Base-by-base conservation (phyloP, 1,284 basidiomycete genomes). In the Anthracocystis walkeri region DNA sequence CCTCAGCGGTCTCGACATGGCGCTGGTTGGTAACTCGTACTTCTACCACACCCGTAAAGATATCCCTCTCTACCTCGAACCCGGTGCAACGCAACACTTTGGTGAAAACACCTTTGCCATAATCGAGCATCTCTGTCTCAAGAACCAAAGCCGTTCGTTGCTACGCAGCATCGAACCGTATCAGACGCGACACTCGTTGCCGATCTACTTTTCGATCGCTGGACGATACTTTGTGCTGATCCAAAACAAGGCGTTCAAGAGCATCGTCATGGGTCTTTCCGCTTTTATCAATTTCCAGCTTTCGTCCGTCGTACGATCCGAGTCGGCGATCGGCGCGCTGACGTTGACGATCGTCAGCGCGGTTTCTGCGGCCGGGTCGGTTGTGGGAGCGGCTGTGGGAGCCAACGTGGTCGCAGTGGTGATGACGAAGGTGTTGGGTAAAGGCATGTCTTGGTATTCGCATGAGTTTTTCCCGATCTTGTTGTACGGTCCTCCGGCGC, bases 31-130 rank as follows among this genome's bases (percentile, higher is more conserved):
- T 21, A 94, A 97, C 85, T 93, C 91, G 72, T 99, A 98, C 84
- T 88, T 95, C 65, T 97, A 96, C 84, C 94, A 96, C 85, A 96
- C 93, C 86, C 90, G 92, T 60, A 92, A 90, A 88, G 94, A 96
- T 85, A 81, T 91, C 3, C 92, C 93, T 6, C 90, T 91, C 75
- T 90, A 94, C 79, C 92, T 96, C 52, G 88, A 94, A 84, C 87
- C 90, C 4, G 93, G 94, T 27, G 92, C 92, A 2, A 65, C 87
- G 3, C 87, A 95, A 88, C 93, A 98, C 87, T 97, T 98, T 90
- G 94, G 90, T 23, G 92, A 94, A 72, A 98, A 97, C 81, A 89
- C 91, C 1, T 89, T 97, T 18, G 93, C 93, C 0, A 90, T 98
- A 31, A 87, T 97, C 35, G 89, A 89, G 42, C 89, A 94, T 82